phyloP scores from a whole-genome alignment of 108 stramenopile species.

The Heterococcus sp. region DNA sequence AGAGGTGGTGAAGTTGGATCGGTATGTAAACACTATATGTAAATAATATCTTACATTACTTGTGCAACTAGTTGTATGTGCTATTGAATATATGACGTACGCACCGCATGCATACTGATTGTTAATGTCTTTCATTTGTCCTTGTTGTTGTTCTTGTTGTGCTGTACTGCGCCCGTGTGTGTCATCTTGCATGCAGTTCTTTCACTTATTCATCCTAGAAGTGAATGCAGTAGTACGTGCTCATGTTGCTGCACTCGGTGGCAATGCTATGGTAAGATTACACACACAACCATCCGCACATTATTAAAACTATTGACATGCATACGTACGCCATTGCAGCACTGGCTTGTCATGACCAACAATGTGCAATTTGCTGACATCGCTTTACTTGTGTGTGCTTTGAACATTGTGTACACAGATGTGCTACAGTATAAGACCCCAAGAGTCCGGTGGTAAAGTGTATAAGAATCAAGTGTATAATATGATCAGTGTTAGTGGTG shows the following conservation, averaged over 20 bases:
- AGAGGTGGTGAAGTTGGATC: constrained; percentile 42
- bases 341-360: too few relatives aligned
- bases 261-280: constrained; percentile 25
- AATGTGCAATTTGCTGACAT: too few relatives aligned
- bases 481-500: constrained; percentile 51
- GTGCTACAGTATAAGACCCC: constrained; percentile 45
- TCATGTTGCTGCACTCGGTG: constrained; percentile 49
- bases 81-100: constrained; percentile 1
- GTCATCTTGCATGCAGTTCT: background rate
- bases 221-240: constrained; percentile 45
- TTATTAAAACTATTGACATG: too few relatives aligned
- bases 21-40: constrained; percentile 9
- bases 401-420: too few relatives aligned
- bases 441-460: constrained; percentile 48
- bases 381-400: too few relatives aligned
- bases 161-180: background rate
- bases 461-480: constrained; percentile 55
- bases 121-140: background rate
- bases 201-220: background rate
- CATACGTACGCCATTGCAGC: too few relatives aligned
- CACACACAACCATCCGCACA: too few relatives aligned
- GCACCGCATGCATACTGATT: too few relatives aligned
- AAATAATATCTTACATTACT: background rate
- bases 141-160: background rate
- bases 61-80: background rate